Evolutionary conservation across 805 yeast genomes (phyloP), one percentile per base, ranked within the genome.

Genomic region (Barnettozyma populi): DNA sequence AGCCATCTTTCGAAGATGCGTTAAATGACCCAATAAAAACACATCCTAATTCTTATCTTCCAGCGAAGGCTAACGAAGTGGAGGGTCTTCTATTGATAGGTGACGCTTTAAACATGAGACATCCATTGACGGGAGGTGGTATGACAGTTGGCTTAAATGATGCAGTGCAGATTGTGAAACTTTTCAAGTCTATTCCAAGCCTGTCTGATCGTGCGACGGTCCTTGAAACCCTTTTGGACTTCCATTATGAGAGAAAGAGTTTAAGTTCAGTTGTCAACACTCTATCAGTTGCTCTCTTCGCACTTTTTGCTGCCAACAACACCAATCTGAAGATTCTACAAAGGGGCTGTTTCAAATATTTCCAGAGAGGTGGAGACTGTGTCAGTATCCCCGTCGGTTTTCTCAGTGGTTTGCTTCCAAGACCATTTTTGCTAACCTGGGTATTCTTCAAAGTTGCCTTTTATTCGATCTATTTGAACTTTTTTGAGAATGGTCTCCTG

Each of bases 61-160:
- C 95, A 21, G 97, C 97, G 1, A 73, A 78, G 48, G 72, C 74
- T 44, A 90, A 89, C 62, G 72, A 72, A 27, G 73, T 79, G 38
- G 82, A 81, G 10, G 99, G 99, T 11, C 70, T 89, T 41, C 72
- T 94, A 34, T 75, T 92, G 55, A 63, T 94, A 32, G 99, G 99
- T 43, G 99, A 94, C 65, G 87, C 99, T 2, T 74, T 90, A 57
- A 94, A 94, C 66, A 94, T 94, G 97, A 78, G 99, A 64, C 99
- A 94, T 65, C 99, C 99, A 24, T 76, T 94, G 52, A 94, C 98
- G 1, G 99, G 99, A 45, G 99, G 99, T 54, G 99, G 99, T 52
- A 94, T 94, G 99, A 90, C 98, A 23, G 99, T 94, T 38, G 97
- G 97, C 2, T 71, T 94, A 51, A 86, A 82, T 62, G 99, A 94